phyloP scores from a whole-genome alignment of 208 protist species.

The Blechomonas ayalai region DNA sequence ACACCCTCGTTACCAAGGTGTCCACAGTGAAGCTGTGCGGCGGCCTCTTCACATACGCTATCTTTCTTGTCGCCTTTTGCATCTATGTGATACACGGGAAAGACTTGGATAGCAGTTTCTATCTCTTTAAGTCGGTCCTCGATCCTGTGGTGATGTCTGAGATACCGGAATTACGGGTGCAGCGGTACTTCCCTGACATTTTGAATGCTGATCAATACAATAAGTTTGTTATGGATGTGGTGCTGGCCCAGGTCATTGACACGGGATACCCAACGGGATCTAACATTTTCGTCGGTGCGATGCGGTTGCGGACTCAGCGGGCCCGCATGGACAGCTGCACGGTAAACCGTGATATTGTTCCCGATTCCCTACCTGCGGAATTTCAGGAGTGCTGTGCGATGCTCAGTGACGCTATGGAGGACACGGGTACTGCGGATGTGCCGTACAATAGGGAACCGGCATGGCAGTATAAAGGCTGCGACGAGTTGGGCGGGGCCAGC shows the following conservation, averaged over 20 bases:
- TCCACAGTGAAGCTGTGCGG: slow-evolving; percentile 4
- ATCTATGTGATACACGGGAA: slow-evolving; percentile 19
- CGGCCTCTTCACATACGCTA: slow-evolving; percentile 6
- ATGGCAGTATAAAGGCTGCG: slow-evolving; percentile 25
- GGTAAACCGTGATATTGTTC: slow-evolving; percentile 10
- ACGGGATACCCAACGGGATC: slow-evolving; percentile 12
- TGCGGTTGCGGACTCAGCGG: slow-evolving; percentile 29
- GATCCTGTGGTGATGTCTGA: slow-evolving; percentile 4
- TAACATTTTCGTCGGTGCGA: slow-evolving; percentile 15
- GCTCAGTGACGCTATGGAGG: slow-evolving; percentile 4
- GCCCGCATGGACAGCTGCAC: slow-evolving; percentile 11
- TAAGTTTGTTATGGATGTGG: slow-evolving; percentile 18
- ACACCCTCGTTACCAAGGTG: slow-evolving; percentile 9
- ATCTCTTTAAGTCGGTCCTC: not conserved
- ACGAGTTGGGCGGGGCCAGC: slow-evolving; percentile 6
- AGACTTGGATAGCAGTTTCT: not conserved
- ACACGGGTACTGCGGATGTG: not conserved
- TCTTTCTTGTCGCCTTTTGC: slow-evolving; percentile 22
- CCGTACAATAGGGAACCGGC: slow-evolving; percentile 5
- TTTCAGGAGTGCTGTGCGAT: slow-evolving; percentile 6
- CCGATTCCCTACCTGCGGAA: not conserved
- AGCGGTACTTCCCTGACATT: slow-evolving; percentile 8
- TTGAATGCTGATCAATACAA: slow-evolving; percentile 15
- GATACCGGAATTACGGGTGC: slow-evolving; percentile 12
- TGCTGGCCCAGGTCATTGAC: slow-evolving; percentile 13